phyloP scores from a whole-genome alignment of 805 yeast species.

The Candida lessepsii region DNA sequence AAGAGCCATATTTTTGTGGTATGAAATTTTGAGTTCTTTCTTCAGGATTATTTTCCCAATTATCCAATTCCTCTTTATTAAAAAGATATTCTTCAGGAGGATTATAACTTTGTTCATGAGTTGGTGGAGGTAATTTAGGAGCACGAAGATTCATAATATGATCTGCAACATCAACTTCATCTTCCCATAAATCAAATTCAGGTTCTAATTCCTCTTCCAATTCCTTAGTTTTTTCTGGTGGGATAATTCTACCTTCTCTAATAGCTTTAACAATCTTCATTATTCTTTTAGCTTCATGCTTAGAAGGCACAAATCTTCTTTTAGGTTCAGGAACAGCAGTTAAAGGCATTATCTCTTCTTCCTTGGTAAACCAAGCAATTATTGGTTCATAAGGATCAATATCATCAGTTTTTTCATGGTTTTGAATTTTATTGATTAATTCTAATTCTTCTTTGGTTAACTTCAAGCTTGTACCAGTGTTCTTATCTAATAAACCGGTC shows the following conservation, averaged over 20 bases:
- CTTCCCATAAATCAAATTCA: slow-evolving; percentile 83
- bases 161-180: slow-evolving; percentile 51
- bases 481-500: slow-evolving; percentile 92
- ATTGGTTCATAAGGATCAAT: slow-evolving; percentile 90
- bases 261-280: slow-evolving; percentile 97
- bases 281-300: slow-evolving; percentile 92
- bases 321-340: slow-evolving; percentile 96
- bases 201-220: slow-evolving; percentile 45
- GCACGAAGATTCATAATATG: slow-evolving; percentile 92
- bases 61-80: slow-evolving; percentile 70
- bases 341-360: slow-evolving; percentile 85
- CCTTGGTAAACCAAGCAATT: slow-evolving; percentile 91
- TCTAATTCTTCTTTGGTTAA: slow-evolving; percentile 85
- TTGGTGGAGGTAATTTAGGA: slow-evolving; percentile 94
- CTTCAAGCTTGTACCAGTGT: slow-evolving; percentile 83
- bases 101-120: slow-evolving; percentile 93
- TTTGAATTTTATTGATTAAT: slow-evolving; percentile 79
- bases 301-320: slow-evolving; percentile 93
- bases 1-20: slow-evolving; percentile 77
- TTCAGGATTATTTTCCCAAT: slow-evolving; percentile 71
- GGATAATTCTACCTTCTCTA: slow-evolving; percentile 90
- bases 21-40: slow-evolving; percentile 78
- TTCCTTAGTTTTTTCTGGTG: slow-evolving; percentile 58
- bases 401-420: slow-evolving; percentile 73
- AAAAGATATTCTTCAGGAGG: slow-evolving; percentile 95